A percentile compares a stretch with the other conserved stretches of the same genome.
These are phyloP conservation scores for Nakaseomyces kungkrabaensis DNA, from an alignment of 1,139 yeast species.

Conservation along the genomic window DNA sequence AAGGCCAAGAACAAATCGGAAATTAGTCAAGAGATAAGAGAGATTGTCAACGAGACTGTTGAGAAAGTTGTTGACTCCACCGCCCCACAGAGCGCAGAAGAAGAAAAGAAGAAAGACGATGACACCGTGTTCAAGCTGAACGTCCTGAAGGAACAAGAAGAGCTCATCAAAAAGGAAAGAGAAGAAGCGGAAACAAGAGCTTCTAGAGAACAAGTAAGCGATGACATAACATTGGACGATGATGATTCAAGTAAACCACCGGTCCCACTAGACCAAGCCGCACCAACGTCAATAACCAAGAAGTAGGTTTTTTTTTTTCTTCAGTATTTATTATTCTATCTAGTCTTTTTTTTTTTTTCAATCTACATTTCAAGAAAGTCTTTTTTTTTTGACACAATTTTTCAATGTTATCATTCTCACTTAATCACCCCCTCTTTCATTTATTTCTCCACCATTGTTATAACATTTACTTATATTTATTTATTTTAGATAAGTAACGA, in stretches of 20 bases:
- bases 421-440: not conserved
- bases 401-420: no score
- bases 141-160: slow-evolving; percentile 93
- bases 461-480: not conserved
- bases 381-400: no score
- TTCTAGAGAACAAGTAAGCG: slow-evolving; percentile 63
- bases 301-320: slow-evolving; percentile 1
- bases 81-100: slow-evolving; percentile 3
- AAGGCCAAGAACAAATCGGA: not conserved
- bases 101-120: slow-evolving; percentile 15
- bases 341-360: not conserved
- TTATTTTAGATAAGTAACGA: no score
- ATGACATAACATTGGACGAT: slow-evolving; percentile 72
- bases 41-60: slow-evolving; percentile 5
- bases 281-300: slow-evolving; percentile 14
- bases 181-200: slow-evolving; percentile 62
- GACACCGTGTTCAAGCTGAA: slow-evolving; percentile 72
- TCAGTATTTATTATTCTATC: not conserved
- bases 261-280: slow-evolving; percentile 18
- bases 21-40: slow-evolving; percentile 4
- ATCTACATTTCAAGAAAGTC: no score
- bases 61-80: slow-evolving; percentile 31
- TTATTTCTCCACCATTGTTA: not conserved
- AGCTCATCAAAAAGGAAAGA: slow-evolving; percentile 81
- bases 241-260: slow-evolving; percentile 35